Evolutionary conservation across 306 rosid species (phyloP).

Genomic region (Casuarina equisetifolia): DNA sequence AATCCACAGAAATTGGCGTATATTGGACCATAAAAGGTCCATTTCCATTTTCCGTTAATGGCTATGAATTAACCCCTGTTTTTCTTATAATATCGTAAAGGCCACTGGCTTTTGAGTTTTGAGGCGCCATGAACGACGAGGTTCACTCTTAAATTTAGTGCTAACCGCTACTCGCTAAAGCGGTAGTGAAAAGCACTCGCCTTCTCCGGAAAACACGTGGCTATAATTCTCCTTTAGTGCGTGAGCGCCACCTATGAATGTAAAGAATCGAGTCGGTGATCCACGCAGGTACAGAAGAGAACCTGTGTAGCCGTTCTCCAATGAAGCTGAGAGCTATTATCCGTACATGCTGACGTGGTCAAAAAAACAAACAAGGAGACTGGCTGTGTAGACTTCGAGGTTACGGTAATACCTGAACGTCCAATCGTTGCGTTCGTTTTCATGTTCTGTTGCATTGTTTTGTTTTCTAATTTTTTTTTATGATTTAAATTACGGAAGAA

Average conservation of each 20-base stretch:
- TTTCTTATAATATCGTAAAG: conserved; percentile 3
- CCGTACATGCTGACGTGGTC: conserved; percentile 26
- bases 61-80: neutral
- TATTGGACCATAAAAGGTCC: conserved; percentile 4
- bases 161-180: neutral
- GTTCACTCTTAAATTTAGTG: neutral
- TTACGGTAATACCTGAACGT: neutral
- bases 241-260: too few relatives aligned
- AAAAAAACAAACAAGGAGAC: conserved; percentile 2
- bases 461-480: neutral
- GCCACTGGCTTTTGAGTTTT: conserved; percentile 27
- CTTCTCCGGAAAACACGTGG: neutral
- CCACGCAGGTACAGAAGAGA: neutral
- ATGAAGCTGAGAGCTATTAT: neutral
- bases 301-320: neutral
- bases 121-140: conserved; percentile 24
- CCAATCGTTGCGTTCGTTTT: neutral
- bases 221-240: neutral
- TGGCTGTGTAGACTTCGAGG: neutral
- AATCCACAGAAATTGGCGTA: conserved; percentile 3
- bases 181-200: neutral
- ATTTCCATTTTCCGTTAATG: conserved; percentile 10
- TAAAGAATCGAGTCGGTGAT: too few relatives aligned
- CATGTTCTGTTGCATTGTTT: neutral
- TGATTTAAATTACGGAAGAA: too few relatives aligned